phyloP scores from a whole-genome alignment of 2,329 filamentous ascomycete genomes.

The Talaromyces amestolkiae region DNA sequence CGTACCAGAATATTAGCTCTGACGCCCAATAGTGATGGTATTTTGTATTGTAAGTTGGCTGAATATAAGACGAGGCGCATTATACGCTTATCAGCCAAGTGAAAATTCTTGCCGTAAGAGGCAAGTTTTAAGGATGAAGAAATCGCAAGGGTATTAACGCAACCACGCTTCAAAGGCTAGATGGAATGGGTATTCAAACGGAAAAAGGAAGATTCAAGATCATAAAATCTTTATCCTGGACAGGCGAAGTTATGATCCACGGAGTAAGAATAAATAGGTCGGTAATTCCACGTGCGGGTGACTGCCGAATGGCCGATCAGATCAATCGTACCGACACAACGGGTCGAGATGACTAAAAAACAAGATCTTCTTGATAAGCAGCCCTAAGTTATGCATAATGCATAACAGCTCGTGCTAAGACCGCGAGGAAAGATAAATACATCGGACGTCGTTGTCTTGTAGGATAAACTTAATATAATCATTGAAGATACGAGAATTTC shows the following conservation, averaged over 20 bases:
- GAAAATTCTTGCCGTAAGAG: neutral
- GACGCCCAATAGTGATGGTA: neutral
- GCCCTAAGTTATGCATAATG: neutral
- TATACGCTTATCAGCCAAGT: neutral
- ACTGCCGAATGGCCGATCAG: neutral
- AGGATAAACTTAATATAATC: too few relatives aligned
- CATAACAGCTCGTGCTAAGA: neutral
- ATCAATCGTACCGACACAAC: neutral
- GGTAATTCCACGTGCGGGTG: neutral
- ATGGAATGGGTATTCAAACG: neutral
- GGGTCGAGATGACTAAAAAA: neutral
- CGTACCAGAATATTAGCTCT: neutral
- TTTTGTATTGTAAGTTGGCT: neutral
- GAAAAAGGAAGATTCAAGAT: too few relatives aligned
- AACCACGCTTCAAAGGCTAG: neutral
- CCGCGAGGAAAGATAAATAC: neutral
- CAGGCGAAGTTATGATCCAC: neutral
- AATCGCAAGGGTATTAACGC: neutral
- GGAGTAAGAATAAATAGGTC: neutral
- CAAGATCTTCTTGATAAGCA: neutral
- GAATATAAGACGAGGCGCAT: conserved; percentile 5
- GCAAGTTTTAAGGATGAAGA: neutral
- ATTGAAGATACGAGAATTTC: too few relatives aligned
- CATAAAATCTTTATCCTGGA: neutral
- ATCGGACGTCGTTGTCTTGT: too few relatives aligned